phyloP scores from a whole-genome alignment of 2,329 filamentous ascomycete genomes.

The Ceratocystis destructans region DNA sequence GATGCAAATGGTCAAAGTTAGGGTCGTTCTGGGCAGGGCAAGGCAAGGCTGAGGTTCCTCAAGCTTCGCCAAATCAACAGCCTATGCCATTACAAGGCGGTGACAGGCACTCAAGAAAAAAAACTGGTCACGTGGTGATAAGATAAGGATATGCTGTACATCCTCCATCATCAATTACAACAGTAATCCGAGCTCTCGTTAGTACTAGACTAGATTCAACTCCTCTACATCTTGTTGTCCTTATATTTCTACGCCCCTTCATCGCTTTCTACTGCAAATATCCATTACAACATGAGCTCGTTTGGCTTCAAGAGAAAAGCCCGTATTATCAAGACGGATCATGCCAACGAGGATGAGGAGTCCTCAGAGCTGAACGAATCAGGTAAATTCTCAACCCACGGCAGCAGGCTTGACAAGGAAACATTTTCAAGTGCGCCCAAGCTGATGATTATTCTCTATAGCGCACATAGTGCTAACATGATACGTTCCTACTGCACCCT shows the following conservation, averaged over 20 bases:
- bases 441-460: conserved; percentile 11
- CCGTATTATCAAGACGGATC: conserved; percentile 59
- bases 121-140: conserved; percentile 37
- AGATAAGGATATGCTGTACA: conserved; percentile 26
- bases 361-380: conserved; percentile 2
- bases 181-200: too few relatives aligned
- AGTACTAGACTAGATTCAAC: too few relatives aligned
- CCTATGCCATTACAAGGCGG: neutral
- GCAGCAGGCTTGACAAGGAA: conserved; percentile 7
- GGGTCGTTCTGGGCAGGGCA: neutral
- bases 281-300: conserved; percentile 33
- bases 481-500: neutral
- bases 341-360: conserved; percentile 42
- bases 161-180: neutral
- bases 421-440: neutral
- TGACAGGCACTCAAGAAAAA: conserved; percentile 11
- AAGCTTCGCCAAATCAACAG: neutral
- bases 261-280: too few relatives aligned
- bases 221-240: too few relatives aligned
- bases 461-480: conserved; percentile 5
- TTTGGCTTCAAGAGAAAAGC: conserved; percentile 53
- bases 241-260: too few relatives aligned
- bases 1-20: neutral
- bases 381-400: conserved; percentile 12
- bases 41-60: conserved; percentile 11